Base-by-base conservation (phyloP, 1,284 basidiomycete genomes). In the Earliella scabrosa region DNA sequence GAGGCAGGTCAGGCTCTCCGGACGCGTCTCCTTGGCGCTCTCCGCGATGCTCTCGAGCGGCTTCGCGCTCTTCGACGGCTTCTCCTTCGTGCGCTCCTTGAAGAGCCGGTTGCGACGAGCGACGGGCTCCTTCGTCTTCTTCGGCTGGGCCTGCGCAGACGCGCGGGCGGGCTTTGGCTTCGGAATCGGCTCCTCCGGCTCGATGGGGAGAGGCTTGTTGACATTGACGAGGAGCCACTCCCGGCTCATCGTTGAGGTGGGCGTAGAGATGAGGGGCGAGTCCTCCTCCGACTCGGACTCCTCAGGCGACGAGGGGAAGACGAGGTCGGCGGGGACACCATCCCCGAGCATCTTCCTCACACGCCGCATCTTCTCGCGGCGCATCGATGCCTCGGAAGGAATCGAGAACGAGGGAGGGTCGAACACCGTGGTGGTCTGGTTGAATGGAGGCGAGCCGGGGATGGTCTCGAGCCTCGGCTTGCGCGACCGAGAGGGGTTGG, bases 301-400 rank as follows among this genome's bases (percentile, higher is more conserved):
- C 14, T 59, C 53, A 4, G 53, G 47, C 1, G 56, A 51, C 6
- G 51, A 41, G 26, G 83, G 80, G 69, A 87, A 87, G 47, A 88
- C 80, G 34, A 86, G 75, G 38, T 80, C 75, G 0, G 77, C 60
- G 3, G 86, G 86, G 13, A 88, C 80, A 23, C 79, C 80, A 18
- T 85, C 77, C 0, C 86, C 86, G 2, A 88, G 76, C 63, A 74
- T 83, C 62, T 77, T 79, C 40, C 80, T 76, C 48, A 88, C 70
- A 32, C 81, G 73, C 41, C 84, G 83, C 76, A 88, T 81, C 70
- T 87, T 88, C 61, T 76, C 72, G 48, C 79, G 77, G 13, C 82
- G 77, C 18, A 77, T 57, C 45, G 69, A 66, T 21, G 71, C 71
- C 8, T 71, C 55, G 13, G 77, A 77, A 9, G 77, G 73, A 44